Evolutionary conservation across 495 filamentous ascomycete species (phyloP), one percentile per base, ranked within the genome.

Genomic region (Lophiostoma macrostomum): DNA sequence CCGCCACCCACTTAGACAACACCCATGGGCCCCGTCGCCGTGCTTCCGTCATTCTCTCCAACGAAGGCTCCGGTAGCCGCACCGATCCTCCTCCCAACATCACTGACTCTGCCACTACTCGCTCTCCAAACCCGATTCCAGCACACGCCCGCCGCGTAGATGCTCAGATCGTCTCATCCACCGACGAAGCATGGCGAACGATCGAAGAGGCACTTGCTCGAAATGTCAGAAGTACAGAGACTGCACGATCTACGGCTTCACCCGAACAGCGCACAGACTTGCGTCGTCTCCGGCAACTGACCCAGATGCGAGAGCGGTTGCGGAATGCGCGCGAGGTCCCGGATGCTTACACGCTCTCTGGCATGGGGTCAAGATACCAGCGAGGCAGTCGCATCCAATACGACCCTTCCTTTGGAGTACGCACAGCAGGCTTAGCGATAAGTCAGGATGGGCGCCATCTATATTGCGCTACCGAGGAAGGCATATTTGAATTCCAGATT

Each of bases 171-270:
- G 30, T 63, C 41, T 52, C 60, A 2, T 36, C 56, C 6, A 53
- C 52, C 25, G 39, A 57, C 47, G 71, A 75, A 40, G 66, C 74
- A 16, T 76, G 72, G 72, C 71, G 67, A 29, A 72, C 72, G 0
- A 76, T 76, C 34, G 64, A 73, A 58, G 69, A 66, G 22, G 66
- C 70, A 20, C 71, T 74, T 57, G 62, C 63, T n/a, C 60, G 66
- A 18, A 67, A 61, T 39, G 59, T 58, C 14, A 52, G 66, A 13
- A 57, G 58, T 29, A 64, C 68, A 48, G 47, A 50, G 46, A 40
- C 19, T 28, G 32, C 37, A 3, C 47, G 48, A 19, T 38, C 49
- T 18, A 44, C 64, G n/a, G 29, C 41, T 11, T 41, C 47, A 13
- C 47, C 53, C 19, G 57, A 61, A 31, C 52, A 54, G 11, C 45